phyloP scores from a whole-genome alignment of 2,329 filamentous ascomycete genomes.

The Talaromyces sp. region DNA sequence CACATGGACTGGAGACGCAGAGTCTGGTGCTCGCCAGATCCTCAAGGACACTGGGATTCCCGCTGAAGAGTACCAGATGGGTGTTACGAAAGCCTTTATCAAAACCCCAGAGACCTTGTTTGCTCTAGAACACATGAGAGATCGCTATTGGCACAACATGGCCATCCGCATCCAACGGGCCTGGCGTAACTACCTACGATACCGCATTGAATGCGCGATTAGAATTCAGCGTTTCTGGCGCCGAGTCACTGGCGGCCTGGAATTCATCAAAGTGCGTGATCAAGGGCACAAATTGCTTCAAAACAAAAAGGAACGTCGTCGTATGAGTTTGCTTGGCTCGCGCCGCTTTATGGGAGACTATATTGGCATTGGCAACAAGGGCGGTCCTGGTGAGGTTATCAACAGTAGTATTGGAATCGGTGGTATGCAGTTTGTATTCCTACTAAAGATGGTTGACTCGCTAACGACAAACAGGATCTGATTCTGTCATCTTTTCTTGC shows the following conservation, averaged over 20 bases:
- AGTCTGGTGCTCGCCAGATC: slow-evolving; percentile 85
- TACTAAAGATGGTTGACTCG: neutral
- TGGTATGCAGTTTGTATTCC: slow-evolving; percentile 39
- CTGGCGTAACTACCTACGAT: slow-evolving; percentile 92
- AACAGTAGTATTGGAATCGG: slow-evolving; percentile 67
- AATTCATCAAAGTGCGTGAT: slow-evolving; percentile 82
- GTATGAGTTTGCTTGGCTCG: slow-evolving; percentile 86
- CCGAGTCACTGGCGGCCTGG: slow-evolving; percentile 82
- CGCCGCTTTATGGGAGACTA: slow-evolving; percentile 94
- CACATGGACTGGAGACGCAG: slow-evolving; percentile 84
- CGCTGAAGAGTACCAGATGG: slow-evolving; percentile 92
- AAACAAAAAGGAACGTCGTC: slow-evolving; percentile 81
- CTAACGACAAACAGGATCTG: slow-evolving; percentile 36
- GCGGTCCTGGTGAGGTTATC: slow-evolving; percentile 74
- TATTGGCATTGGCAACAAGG: slow-evolving; percentile 74
- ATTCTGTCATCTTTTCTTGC: slow-evolving; percentile 81
- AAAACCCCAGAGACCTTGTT: slow-evolving; percentile 97
- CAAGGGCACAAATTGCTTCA: slow-evolving; percentile 76
- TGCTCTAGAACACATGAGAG: slow-evolving; percentile 93
- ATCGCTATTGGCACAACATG: slow-evolving; percentile 99
- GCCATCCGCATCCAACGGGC: slow-evolving; percentile 94
- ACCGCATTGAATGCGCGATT: slow-evolving; percentile 84
- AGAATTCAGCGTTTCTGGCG: slow-evolving; percentile 95
- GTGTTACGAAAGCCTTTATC: slow-evolving; percentile 94
- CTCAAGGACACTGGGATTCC: slow-evolving; percentile 95